Conservation (phyloP, 106 monocot species). For the Xerophyta viscosa region DNA sequence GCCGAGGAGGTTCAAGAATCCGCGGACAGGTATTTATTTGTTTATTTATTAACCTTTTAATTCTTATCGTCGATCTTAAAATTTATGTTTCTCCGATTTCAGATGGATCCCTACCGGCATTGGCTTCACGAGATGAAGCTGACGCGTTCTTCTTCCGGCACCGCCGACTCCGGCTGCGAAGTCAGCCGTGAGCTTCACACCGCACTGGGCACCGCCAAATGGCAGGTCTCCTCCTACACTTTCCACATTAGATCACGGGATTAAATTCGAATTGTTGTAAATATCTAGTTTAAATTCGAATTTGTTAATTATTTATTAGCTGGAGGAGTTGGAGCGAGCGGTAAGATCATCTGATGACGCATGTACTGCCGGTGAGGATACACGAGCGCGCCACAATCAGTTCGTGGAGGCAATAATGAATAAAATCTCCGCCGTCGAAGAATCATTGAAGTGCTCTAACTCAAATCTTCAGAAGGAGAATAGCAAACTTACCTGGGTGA, state of each 20-base stretch:
- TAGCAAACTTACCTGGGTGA: slow-evolving; percentile 11
- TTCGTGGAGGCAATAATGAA: slow-evolving; percentile 44
- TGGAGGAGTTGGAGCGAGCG: slow-evolving; percentile 51
- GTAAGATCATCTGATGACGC: slow-evolving; percentile 26
- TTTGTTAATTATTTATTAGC: slow-evolving; percentile 15
- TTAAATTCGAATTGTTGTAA: not conserved
- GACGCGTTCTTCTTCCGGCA: no score
- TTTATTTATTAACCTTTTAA: not conserved
- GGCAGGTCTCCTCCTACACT: slow-evolving; percentile 43
- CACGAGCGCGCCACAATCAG: slow-evolving; percentile 35
- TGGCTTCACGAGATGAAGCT: slow-evolving; percentile 47
- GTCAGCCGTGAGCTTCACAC: slow-evolving; percentile 49
- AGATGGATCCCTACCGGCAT: slow-evolving; percentile 48
- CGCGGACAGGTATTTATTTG: slow-evolving; percentile 36
- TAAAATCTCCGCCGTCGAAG: slow-evolving; percentile 34
- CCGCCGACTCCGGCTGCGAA: slow-evolving; percentile 12
- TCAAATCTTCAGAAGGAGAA: slow-evolving; percentile 16
- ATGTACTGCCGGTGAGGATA: slow-evolving; percentile 32
- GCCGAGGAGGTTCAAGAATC: slow-evolving; percentile 82
- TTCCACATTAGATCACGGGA: no score
- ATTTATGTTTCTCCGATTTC: not conserved
- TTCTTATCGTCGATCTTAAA: not conserved
- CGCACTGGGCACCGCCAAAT: slow-evolving; percentile 62
- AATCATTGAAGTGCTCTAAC: slow-evolving; percentile 33
- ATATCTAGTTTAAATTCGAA: not conserved